Base-by-base conservation (phyloP, 139 green algal species). In the Tetratostichococcus sp. region DNA sequence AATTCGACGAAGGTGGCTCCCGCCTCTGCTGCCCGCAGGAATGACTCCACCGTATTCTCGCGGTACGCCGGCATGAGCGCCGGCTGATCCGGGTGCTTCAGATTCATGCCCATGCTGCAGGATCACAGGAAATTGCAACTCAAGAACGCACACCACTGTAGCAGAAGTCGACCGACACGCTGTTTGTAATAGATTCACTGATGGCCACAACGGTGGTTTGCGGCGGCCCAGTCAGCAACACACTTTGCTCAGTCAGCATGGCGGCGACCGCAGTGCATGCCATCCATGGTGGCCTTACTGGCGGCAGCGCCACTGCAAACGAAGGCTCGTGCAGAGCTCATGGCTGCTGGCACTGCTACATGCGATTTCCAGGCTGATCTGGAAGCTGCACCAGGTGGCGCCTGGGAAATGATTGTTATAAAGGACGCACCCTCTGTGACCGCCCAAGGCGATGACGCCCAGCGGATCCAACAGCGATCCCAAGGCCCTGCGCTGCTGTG, bases 1-100 rank as follows among this genome's bases (percentile, higher is more conserved):
- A 97, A 92, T 72, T 97, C 92, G 6, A 93, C 74, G 43, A 95
- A 95, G n/a, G 81, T 77, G 1, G 89, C 90, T n/a, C 92, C 92
- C 32, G 70, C 73, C 6, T 81, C 75, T 28, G 78, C 81, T 1
- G 91, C 89, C 33, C 73, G 70, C n/a, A 81, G 75, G 69, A 97
- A 93, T 30, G 88, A 92, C 30, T 76, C 69, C 1, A 95, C 58
- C 1, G 92, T 96, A 80, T 97, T 97, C 50, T 97, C 92, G 0
- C 92, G 82, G 71, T 81, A 91, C 4, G 79, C 77, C 28, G 76
- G 66, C 0, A 84, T 30, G 25, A 31, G 23, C 16, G 43, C 30
- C 59, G 25, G 30, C 32, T 65, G 32, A 23, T 77, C 72, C 25
- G 75, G 42, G 30, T 75, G 72, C 62, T 79, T 62, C 17, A 88